Percentiles rank a stretch among this genome's conserved stretches.
phyloP scores from a whole-genome alignment of 1,284 basidiomycete species.

The Trichosporon ovoides region DNA sequence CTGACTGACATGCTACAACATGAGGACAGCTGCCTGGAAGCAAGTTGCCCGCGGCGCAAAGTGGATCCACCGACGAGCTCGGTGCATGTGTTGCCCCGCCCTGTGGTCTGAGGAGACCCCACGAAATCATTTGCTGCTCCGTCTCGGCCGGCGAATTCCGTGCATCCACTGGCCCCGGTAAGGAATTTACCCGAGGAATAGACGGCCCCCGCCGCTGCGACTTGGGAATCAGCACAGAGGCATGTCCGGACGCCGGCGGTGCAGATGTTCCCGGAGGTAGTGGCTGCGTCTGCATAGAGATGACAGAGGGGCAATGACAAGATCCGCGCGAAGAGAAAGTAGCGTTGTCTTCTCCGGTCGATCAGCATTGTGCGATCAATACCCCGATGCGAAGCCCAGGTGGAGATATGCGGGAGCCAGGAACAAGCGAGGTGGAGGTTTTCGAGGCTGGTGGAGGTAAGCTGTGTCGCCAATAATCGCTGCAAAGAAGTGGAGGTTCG shows the following conservation, averaged over 20 bases:
- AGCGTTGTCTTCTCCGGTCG: too few species aligned
- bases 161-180: neutral
- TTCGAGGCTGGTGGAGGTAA: neutral
- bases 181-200: slow-evolving; percentile 3
- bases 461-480: neutral
- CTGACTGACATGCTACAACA: too few species aligned
- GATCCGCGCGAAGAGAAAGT: too few species aligned
- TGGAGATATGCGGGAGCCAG: neutral
- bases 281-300: too few species aligned
- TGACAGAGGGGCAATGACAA: neutral
- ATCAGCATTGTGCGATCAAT: too few species aligned
- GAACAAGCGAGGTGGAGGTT: slow-evolving; percentile 4
- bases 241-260: neutral
- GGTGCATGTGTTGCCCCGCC: neutral
- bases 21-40: too few species aligned
- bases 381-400: neutral
- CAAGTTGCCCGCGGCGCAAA: too few species aligned
- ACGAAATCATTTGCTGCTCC: neutral
- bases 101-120: neutral
- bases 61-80: neutral
- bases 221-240: neutral
- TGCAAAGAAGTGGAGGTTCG: too few species aligned
- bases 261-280: neutral
- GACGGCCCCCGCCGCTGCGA: neutral
- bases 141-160: slow-evolving; percentile 4